Evolutionary conservation across 2,329 filamentous ascomycete genomes (phyloP), one percentile per base, ranked within the genome.

Genomic region (Dothideomycetes sp.): DNA sequence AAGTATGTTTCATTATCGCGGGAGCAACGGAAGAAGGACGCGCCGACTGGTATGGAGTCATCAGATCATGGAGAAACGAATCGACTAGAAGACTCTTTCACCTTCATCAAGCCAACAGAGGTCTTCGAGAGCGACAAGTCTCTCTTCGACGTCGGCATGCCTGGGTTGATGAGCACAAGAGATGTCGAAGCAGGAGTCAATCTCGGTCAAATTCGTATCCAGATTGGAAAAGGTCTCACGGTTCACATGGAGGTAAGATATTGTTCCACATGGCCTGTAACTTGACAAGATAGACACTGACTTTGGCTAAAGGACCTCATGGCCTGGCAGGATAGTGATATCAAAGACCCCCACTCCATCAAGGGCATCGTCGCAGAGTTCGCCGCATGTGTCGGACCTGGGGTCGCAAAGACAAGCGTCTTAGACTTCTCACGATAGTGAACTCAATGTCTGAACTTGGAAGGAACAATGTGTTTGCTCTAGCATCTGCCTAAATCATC

Each of bases 331-430:
- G 54, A 62, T 1, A 67, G 72, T 23, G 45, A 51, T 23, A 59
- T 82, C 3, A 55, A 60, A 10, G 65, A 78, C 34, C 58, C 64
- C 13, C 58, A 61, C 4, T 68, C 68, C 1, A 58, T 83, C 23
- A 83, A 80, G 53, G 71, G 74, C 0, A 67, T 70, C 24, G 69
- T 87, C 44, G 80, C 76, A 1, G 80, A 86, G 47, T 56, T 86
- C 36, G 73, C 78, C 3, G 79, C 81, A 3, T 73, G 74, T 9
- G 58, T 85, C 31, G 83, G 83, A 0, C 65, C 71, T 1, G 74
- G 80, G 30, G 55, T 80, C 34, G 65, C 76, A 31, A 61, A 59
- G 15, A 63, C 69, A 37, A 63, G 83, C 13, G 73, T 78, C 29
- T 59, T 86, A 11, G 73, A 81, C 51, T 71, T 82, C 36, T 49